phyloP scores from a whole-genome alignment of 2,329 filamentous ascomycete species.

The Zymoseptoria brevis region DNA sequence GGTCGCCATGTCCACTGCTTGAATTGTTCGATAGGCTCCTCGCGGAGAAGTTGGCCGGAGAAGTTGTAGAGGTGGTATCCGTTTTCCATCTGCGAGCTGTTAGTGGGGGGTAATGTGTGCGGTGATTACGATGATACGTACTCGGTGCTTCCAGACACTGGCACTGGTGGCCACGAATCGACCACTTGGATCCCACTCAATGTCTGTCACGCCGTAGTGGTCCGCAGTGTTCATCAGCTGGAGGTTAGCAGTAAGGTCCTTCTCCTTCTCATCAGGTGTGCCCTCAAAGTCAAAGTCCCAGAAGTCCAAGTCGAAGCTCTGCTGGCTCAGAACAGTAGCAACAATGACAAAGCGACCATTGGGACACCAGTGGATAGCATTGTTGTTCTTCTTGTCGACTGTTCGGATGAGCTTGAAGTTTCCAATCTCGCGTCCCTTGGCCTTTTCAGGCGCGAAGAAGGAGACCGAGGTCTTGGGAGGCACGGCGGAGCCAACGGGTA shows the following conservation, averaged over 20 bases:
- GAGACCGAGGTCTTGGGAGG: slow-evolving; percentile 88
- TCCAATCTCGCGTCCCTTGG: slow-evolving; percentile 69
- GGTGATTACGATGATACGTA: slow-evolving; percentile 45
- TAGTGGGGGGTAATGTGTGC: slow-evolving; percentile 2
- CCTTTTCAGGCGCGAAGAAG: slow-evolving; percentile 96
- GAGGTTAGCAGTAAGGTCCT: slow-evolving; percentile 81
- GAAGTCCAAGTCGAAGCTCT: slow-evolving; percentile 94
- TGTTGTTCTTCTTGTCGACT: slow-evolving; percentile 98
- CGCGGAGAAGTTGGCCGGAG: slow-evolving; percentile 77
- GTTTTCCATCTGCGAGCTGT: slow-evolving; percentile 76
- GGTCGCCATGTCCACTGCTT: slow-evolving; percentile 96
- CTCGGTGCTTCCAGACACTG: slow-evolving; percentile 89
- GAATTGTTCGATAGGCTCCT: slow-evolving; percentile 92
- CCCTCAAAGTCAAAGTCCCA: slow-evolving; percentile 97
- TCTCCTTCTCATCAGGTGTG: slow-evolving; percentile 69
- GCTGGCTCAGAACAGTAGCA: slow-evolving; percentile 83
- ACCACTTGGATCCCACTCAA: slow-evolving; percentile 96
- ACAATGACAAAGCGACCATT: slow-evolving; percentile 91
- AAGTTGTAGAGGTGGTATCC: slow-evolving; percentile 98
- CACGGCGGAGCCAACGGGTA: slow-evolving; percentile 67
- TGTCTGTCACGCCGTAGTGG: slow-evolving; percentile 95
- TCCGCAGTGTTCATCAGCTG: slow-evolving; percentile 90
- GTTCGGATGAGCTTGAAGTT: slow-evolving; percentile 97
- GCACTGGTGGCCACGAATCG: slow-evolving; percentile 91
- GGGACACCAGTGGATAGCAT: slow-evolving; percentile 98